Evolutionary conservation across 2,329 filamentous ascomycete genomes (phyloP), one percentile per base, ranked within the genome.

Genomic region (Penicillium verrucosum): DNA sequence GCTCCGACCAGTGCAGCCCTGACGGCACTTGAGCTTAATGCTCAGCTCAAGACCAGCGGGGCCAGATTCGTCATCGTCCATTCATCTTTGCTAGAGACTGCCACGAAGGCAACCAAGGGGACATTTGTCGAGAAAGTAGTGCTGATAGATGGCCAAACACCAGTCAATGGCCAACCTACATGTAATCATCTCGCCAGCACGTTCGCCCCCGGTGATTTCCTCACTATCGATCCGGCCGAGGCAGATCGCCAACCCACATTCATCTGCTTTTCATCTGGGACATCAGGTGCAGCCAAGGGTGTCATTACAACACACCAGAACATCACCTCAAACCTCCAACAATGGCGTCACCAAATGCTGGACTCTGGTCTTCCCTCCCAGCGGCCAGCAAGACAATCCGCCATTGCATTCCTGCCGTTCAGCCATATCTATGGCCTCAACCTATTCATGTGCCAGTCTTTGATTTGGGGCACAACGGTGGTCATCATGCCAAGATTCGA

Each of bases 211-310:
- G 43, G 27, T 6, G 46, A 60, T 10, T 47, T 65, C n/a, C 42
- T 48, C 2, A 21, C 51, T 7, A 50, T 61, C 8, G 44, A 54
- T 11, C 29, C 61, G 4, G 23, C 54, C 10, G 56, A 62, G 10
- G 60, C 60, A 12, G 32, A 51, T 11, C 29, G 36, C n/a, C 63
- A 57, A 42, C 48, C 60, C 2, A 51, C 51, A 4, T 65, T 65
- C 25, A 57, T 65, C 40, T 65, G 63, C 57, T 65, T 65, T 30
- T 65, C 63, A 5, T 65, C 63, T 5, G 63, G 63, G 12, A 65
- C 63, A 6, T 64, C 63, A 9, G 63, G 63, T 4, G 61, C 63
- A 29, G 55, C 63, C 5, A 65, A 65, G 42, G 63, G 63, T 18
- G 63, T 65, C 11, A 41, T 65, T 8, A 64, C 60, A 16, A 65